phyloP scores from a whole-genome alignment of 129 eudicot species.

The Arctium lappa region DNA sequence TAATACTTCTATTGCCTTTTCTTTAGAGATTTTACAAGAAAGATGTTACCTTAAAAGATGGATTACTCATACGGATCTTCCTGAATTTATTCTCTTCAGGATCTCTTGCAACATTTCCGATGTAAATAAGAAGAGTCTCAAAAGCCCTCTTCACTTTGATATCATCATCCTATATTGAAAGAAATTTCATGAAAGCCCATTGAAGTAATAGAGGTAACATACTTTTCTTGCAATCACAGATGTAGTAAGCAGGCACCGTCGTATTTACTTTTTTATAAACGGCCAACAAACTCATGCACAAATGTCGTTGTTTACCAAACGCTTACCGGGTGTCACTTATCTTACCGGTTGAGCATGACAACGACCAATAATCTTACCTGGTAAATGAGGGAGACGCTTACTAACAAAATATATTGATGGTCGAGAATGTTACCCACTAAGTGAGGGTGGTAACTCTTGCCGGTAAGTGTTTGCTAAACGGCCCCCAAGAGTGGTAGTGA shows the following conservation, averaged over 20 bases:
- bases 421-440: background rate
- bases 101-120: conserved; percentile 58
- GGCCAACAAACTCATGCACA: background rate
- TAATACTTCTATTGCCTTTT: background rate
- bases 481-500: background rate
- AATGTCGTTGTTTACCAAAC: background rate
- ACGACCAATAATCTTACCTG: background rate
- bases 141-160: conserved; percentile 61
- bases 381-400: background rate
- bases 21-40: background rate
- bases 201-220: background rate
- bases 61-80: conserved; percentile 75
- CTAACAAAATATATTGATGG: background rate
- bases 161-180: conserved; percentile 51
- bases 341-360: too few species aligned
- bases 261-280: background rate
- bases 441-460: background rate
- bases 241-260: background rate
- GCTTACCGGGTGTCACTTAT: background rate
- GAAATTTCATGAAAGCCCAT: background rate
- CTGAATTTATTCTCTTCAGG: conserved; percentile 77
- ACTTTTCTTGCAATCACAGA: background rate
- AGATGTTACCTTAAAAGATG: conserved; percentile 62
- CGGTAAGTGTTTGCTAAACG: background rate
- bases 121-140: conserved; percentile 65